Percentiles rank a stretch among this genome's conserved stretches.
Conservation (phyloP, 148 eudicot species). For the Selenicereus undatus region DNA sequence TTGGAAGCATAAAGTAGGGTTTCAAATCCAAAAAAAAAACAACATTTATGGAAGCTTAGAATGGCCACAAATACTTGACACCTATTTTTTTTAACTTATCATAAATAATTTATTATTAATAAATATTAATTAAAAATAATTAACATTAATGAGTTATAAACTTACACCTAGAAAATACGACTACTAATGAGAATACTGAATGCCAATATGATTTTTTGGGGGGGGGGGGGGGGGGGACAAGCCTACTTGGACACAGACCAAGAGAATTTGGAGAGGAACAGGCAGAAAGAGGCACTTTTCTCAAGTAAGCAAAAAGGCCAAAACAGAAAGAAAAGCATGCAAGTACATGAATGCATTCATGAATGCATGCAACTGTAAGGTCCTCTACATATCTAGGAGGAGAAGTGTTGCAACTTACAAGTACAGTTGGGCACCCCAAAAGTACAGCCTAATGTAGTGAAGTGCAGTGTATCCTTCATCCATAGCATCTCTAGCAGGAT, state of each 20-base stretch:
- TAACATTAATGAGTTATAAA: too few species aligned
- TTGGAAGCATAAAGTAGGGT: neutral
- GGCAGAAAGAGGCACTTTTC: neutral
- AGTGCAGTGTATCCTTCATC: neutral
- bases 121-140: too few species aligned
- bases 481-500: neutral
- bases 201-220: too few species aligned
- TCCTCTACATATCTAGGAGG: constrained; percentile 17
- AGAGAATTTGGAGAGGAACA: neutral
- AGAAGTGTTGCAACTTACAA: neutral
- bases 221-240: too few species aligned
- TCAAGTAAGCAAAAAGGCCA: constrained; percentile 6
- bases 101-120: too few species aligned
- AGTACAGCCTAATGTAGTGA: constrained; percentile 13
- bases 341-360: constrained; percentile 32
- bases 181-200: neutral
- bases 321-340: neutral
- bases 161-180: too few species aligned
- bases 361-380: constrained; percentile 30
- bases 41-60: neutral
- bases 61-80: neutral
- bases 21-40: neutral
- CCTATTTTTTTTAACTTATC: too few species aligned
- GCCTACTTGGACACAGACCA: neutral
- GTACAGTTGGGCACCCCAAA: constrained; percentile 13